Base-by-base conservation (phyloP, 2,329 filamentous ascomycete species). In the Apiospora malaysiana region DNA sequence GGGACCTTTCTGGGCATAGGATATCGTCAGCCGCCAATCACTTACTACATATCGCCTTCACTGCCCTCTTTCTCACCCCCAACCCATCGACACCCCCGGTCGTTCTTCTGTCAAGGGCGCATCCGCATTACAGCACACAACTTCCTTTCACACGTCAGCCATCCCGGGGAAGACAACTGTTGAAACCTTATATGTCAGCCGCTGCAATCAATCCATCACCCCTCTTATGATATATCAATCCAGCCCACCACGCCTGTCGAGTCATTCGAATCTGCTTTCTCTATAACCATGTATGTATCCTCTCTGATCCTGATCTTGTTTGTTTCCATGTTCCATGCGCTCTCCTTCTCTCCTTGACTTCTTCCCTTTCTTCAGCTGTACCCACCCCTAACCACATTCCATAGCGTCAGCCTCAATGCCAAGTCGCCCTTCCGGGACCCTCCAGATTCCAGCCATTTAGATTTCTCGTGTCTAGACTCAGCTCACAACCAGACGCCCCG, bases 161-260 rank as follows among this genome's bases (percentile, higher is more conserved):
- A 63, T 18, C 32, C 18, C 56, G n/a, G 9, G 47, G 27, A 32
- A 37, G 56, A 9, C 32, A 63, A 37, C 32, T 10, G 27, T 32
- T 63, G 56, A 9, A 63, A 63, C 56, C 56, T 63, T 40, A 40
- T 40, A 63, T 63, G 21, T 40, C 56, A 63, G 32, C 56, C 56
- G 56, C 56, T 32, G 56, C 56, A 59, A 59, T 59, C 27, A 6
- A 59, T 59, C 18, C 32, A 63, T 63, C 56, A 63, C 40, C 51
- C 51, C 32, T 56, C 27, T 18, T 40, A 21, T 18, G 21, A 63
- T 21, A 10, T 63, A n/a, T n/a, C n/a, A n/a, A n/a, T n/a, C n/a
- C n/a, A n/a, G n/a, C n/a, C 56, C 27, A 37, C 27, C 9, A 18
- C 16, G 18, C 18, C 4, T 21, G n/a, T 18, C 56, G 4, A 63